Evolutionary conservation across 129 eudicot species (phyloP).

Genomic region (Solidago caesia): DNA sequence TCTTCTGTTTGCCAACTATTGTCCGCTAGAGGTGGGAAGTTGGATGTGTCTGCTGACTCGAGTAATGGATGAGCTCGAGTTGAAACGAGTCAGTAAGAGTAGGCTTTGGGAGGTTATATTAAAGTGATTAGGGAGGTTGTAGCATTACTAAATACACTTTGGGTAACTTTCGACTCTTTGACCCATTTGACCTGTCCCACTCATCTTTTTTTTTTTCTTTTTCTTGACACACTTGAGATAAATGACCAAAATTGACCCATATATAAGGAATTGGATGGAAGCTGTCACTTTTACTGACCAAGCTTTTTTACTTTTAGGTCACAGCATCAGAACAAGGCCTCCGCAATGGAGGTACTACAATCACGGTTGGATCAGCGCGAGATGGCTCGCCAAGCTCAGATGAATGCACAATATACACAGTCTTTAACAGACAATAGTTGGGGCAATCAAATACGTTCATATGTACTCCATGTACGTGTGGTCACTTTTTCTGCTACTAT

Average conservation of each 20-base stretch:
- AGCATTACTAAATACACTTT: background rate
- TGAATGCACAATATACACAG: constrained; percentile 76
- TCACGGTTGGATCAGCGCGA: constrained; percentile 92
- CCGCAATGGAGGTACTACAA: constrained; percentile 94
- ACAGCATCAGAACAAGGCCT: constrained; percentile 85
- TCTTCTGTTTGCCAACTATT: background rate
- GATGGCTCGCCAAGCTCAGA: constrained; percentile 86
- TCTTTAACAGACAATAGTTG: constrained; percentile 85
- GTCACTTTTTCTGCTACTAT: background rate
- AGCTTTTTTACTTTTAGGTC: constrained; percentile 45
- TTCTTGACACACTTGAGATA: constrained; percentile 2
- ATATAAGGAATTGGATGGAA: background rate
- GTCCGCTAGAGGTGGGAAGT: background rate
- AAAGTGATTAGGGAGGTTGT: background rate
- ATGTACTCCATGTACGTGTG: constrained; percentile 77
- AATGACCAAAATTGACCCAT: background rate
- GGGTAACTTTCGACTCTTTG: background rate
- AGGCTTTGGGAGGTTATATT: background rate
- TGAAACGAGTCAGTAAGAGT: too few species aligned
- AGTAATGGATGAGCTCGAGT: too few species aligned
- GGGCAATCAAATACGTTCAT: constrained; percentile 91
- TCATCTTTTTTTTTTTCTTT: too few species aligned
- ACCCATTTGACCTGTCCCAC: background rate
- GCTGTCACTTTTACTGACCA: background rate
- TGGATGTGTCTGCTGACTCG: background rate